Evolutionary conservation across 345 rosid genomes (phyloP), one percentile per base, ranked within the genome.

Genomic region (Corchorus olitorius): DNA sequence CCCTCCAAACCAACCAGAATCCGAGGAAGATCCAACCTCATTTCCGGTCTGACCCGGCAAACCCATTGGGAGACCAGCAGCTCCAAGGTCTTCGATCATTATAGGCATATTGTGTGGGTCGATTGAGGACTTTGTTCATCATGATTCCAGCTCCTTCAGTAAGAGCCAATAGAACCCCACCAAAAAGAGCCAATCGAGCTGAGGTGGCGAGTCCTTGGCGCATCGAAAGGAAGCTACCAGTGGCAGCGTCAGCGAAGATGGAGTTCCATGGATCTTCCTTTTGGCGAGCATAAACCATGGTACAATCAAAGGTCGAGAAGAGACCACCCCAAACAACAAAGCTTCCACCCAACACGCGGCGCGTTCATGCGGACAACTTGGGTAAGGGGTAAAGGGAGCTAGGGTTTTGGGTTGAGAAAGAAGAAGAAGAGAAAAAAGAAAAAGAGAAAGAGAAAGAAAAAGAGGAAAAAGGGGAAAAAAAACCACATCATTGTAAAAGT

Each of bases 191-290:
- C 3, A 93, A 49, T 0, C 93, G 77, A 46, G 85, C 82, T 0
- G 98, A 83, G 13, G 97, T 82, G 3, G 78, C 76, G 0, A 86
- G 68, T 2, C 98, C 98, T 80, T 86, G 93, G 6, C 97, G 90
- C 92, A 93, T 77, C 64, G 86, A 61, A 62, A 93, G 88, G 80
- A 91, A 81, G 0, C 97, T 97, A 4, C 94, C 98, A 1, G 98
- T 88, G 76, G 94, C 90, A 41, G 97, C 97, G 12, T 94, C 98
- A 10, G 98, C 88, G 39, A 91, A 33, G 82, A 91, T 89, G 53
- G 97, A 91, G 81, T 93, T 93, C 97, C 97, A 93, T 6, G 98
- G 98, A 63, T 93, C 98, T 72, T 93, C 97, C 82, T 93, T 93
- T 88, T 93, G 97, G 49, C 98, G 93, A 35, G 77, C 78, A 82